These are phyloP conservation scores for Monilinia fructicola DNA, from an alignment of 2,329 filamentous ascomycete species.

Conservation along the genomic window DNA sequence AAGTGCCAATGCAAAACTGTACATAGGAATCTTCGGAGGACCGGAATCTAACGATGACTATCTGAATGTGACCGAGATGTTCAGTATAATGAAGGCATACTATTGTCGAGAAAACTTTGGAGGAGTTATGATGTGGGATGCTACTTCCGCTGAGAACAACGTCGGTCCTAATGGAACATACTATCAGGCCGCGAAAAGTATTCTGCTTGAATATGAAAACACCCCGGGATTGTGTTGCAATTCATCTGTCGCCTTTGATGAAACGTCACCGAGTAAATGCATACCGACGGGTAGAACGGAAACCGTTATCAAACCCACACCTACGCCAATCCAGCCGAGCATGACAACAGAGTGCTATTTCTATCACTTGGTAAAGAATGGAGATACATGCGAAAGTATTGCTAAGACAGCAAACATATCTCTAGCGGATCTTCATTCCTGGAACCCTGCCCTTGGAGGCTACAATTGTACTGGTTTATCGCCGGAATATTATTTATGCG, in stretches of 20 bases:
- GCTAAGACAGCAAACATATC: neutral
- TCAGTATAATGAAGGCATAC: slow-evolving; percentile 33
- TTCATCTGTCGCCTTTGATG: neutral
- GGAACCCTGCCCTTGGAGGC: neutral
- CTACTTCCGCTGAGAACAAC: slow-evolving; percentile 31
- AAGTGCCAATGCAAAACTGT: slow-evolving; percentile 36
- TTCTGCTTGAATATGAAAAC: slow-evolving; percentile 14
- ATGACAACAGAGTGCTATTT: neutral
- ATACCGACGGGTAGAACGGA: slow-evolving; percentile 2
- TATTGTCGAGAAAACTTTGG: slow-evolving; percentile 33
- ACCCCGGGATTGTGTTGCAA: slow-evolving; percentile 4
- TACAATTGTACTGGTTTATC: neutral
- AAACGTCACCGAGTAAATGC: neutral
- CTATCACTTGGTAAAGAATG: neutral
- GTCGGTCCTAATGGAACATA: slow-evolving; percentile 15
- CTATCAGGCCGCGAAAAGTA: neutral
- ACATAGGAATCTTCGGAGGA: slow-evolving; percentile 36
- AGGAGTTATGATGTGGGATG: slow-evolving; percentile 41
- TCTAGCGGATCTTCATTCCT: neutral
- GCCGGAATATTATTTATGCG: neutral
- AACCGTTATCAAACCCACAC: neutral
- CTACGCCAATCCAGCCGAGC: neutral
- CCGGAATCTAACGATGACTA: slow-evolving; percentile 31
- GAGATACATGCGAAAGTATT: neutral
- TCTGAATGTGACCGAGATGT: slow-evolving; percentile 29